phyloP scores from a whole-genome alignment of 352 stramenopile species.

The Phytopythium delawarense region DNA sequence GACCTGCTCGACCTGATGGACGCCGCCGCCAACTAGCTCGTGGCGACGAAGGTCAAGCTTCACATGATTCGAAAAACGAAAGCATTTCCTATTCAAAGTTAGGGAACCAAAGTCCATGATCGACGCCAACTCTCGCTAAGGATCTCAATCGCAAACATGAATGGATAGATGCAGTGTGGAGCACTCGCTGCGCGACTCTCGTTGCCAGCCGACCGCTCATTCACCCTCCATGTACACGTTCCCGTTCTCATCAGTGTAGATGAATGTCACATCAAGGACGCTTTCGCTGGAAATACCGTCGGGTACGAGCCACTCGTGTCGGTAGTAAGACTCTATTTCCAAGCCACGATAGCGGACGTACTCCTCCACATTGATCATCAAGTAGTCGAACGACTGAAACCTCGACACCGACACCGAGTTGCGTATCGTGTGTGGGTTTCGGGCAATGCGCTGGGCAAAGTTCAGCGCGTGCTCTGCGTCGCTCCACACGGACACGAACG shows the following conservation, averaged over 20 bases:
- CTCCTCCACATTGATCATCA: not conserved
- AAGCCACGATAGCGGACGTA: not conserved
- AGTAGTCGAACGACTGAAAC: not conserved
- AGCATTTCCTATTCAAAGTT: not conserved
- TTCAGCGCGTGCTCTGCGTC: not conserved
- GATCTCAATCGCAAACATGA: not conserved
- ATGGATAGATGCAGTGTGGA: not conserved
- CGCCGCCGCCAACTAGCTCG: constrained; percentile 28
- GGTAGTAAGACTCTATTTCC: not conserved
- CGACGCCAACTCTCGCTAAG: not conserved
- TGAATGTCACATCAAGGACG: not conserved
- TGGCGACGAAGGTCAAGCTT: not conserved
- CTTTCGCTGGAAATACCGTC: not conserved
- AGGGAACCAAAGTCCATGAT: not conserved
- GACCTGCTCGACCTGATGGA: constrained; percentile 90
- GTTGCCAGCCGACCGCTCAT: not conserved
- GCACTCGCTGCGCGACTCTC: not conserved
- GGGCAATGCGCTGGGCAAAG: not conserved
- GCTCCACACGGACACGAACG: constrained; percentile 3
- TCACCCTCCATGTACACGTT: not conserved
- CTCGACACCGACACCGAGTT: not conserved
- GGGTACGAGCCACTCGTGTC: not conserved
- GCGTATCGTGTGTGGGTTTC: not conserved
- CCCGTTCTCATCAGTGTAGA: not conserved
- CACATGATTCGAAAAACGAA: not conserved